phyloP scores from a whole-genome alignment of 768 basidiomycete genomes.

The Trametes coccinea region DNA sequence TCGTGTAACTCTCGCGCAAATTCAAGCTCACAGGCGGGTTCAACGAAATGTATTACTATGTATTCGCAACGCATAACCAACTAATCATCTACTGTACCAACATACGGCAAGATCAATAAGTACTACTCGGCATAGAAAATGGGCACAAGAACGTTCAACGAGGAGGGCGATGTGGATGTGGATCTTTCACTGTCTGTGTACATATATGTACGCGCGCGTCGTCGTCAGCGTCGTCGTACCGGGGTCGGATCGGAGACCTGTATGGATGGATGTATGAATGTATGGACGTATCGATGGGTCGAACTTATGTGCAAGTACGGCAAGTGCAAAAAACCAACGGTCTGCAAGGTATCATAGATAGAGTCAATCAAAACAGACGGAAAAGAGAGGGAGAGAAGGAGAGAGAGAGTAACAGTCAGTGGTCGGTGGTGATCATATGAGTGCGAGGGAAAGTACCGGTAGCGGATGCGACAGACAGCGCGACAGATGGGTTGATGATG shows the following conservation, averaged over 20 bases:
- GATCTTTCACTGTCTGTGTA: neutral
- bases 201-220: neutral
- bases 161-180: no score
- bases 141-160: neutral
- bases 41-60: neutral
- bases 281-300: neutral
- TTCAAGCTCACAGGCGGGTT: no score
- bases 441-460: neutral
- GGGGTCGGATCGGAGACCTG: no score
- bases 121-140: neutral
- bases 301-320: neutral
- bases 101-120: neutral
- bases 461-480: neutral
- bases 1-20: neutral
- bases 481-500: neutral
- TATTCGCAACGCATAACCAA: neutral
- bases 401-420: no score
- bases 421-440: no score
- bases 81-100: conserved; percentile 9
- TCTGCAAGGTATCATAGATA: neutral
- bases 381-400: no score
- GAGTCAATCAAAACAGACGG: neutral
- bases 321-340: neutral
- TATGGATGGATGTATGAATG: no score
- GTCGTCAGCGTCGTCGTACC: no score